A percentile compares a stretch with the other conserved stretches of the same genome.
phyloP scores from a whole-genome alignment of 176 grass and related monocot genomes.

The Coix lacrymajobi region DNA sequence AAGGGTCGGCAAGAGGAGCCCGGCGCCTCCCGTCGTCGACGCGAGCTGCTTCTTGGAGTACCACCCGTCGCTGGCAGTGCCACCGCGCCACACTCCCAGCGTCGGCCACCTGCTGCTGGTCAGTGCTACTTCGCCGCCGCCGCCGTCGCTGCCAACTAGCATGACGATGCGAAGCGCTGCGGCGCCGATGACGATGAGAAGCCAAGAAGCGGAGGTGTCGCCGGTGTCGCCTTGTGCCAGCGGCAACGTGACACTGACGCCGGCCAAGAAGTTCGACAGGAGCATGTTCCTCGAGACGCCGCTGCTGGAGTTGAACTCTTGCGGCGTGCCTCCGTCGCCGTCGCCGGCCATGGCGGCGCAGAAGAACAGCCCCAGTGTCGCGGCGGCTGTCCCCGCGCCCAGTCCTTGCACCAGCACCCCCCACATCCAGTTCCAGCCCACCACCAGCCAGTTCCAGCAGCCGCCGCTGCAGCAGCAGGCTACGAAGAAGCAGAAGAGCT shows the following conservation, averaged over 20 bases:
- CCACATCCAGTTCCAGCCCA: constrained; percentile 25
- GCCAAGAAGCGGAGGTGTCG: not conserved
- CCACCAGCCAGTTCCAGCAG: constrained; percentile 15
- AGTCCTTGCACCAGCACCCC: not conserved
- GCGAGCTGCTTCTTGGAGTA: constrained; percentile 26
- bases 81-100: not conserved
- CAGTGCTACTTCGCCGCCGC: not conserved
- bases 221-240: not conserved
- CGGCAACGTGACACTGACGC: not conserved
- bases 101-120: not conserved
- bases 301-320: constrained; percentile 20
- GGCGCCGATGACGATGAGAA: not conserved
- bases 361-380: not conserved
- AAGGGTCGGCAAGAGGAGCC: constrained; percentile 26
- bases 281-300: constrained; percentile 43
- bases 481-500: constrained; percentile 6
- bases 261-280: constrained; percentile 23
- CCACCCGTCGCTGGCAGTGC: not conserved
- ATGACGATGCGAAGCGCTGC: not conserved
- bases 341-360: not conserved
- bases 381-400: not conserved
- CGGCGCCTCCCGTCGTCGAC: constrained; percentile 11
- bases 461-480: not conserved
- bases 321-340: not conserved
- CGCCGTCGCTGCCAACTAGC: not conserved